Percentiles rank a stretch among this genome's conserved stretches.
Conservation (phyloP, 164 flowering plant species). For the Vitis vinifera region ASM3070453v1 NC_081805.1:8217501-8218000, state of each 20-base stretch:
- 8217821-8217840: too few species aligned
- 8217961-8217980: too few species aligned
- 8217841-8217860: too few species aligned
- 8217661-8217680: neutral
- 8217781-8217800: neutral
- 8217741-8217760: slow-evolving; percentile 5
- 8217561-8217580: slow-evolving; percentile 5
- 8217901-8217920: too few species aligned
- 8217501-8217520: slow-evolving; percentile 42
- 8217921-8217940: too few species aligned
- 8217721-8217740: neutral
- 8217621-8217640: slow-evolving; percentile 27
- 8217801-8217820: too few species aligned
- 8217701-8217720: neutral
- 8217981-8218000: too few species aligned
- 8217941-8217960: too few species aligned
- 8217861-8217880: too few species aligned
- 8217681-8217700: neutral
- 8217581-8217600: slow-evolving; percentile 13
- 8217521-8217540: slow-evolving; percentile 24
- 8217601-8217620: slow-evolving; percentile 20
- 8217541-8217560: slow-evolving; percentile 21
- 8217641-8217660: slow-evolving; percentile 20
- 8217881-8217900: too few species aligned
- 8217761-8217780: slow-evolving; percentile 4